Base-by-base conservation (phyloP, 2,329 filamentous ascomycete species). In the Colletotrichum sp. region DNA sequence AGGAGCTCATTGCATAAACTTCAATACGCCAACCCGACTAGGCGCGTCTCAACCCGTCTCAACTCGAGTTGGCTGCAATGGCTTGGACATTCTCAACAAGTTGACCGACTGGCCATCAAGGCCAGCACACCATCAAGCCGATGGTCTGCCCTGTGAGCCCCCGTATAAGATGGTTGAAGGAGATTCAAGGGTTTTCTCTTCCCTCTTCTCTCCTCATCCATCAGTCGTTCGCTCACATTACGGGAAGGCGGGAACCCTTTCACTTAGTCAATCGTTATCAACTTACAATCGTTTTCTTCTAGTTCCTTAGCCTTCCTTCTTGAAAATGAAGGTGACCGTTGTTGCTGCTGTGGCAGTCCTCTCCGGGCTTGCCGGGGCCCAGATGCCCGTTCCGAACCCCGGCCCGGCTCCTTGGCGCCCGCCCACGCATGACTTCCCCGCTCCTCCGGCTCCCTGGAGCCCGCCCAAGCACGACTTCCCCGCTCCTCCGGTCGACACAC, bases 221-320 rank as follows among this genome's bases (percentile, higher is more conserved):
- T 59, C 65, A 68, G 67, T 76, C 75, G 59, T 67, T 77, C 70
- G 65, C 69, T 74, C 67, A 75, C 74, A 66, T 68, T n/a, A 30
- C 43, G 30, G 61, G 63, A 65, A 70, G 71, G 69, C 74, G 67
- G 63, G 64, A 73, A 67, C 52, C n/a, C 75, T 66, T 72, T 71
- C 61, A 36, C 67, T 64, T 32, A 67, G 76, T 77, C 77, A 70
- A 75, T 72, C 76, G 70, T 65, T 72, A 43, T 24, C 26, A 55
- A 55, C n/a, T 10, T 71, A 15, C 34, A 60, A 63, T 75, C 69
- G 18, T 67, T 75, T 67, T 24, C 12, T n/a, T n/a, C 10, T 21
- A 52, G 18, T 52, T 21, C 60, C 13, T 59, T 15, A 28, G 4
- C 10, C 59, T 18, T 28, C 26, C 24, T 30, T 60, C 48, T 48